Percentiles rank a stretch among this genome's conserved stretches.
These are phyloP conservation scores for Chlamydomonas reinhardtii DNA, from an alignment of 163 green algal species.

Conservation along the genomic window DNA sequence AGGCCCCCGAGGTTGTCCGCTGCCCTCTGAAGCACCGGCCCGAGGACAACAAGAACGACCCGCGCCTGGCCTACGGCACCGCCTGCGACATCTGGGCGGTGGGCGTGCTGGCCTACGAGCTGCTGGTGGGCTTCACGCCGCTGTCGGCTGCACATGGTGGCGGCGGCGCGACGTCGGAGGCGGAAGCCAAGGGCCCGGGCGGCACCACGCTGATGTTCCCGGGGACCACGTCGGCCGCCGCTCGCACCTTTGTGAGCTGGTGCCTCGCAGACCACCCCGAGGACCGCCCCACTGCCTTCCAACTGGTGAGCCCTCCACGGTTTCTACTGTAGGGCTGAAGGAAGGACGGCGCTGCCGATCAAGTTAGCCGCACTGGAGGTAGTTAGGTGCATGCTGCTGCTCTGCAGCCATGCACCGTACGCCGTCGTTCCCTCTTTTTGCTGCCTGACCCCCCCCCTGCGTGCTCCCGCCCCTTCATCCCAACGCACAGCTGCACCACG, in stretches of 20 bases:
- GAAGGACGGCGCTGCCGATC: too few relatives aligned
- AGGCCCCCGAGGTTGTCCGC: constrained; percentile 19
- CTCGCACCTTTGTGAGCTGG: not conserved
- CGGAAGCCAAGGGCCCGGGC: not conserved
- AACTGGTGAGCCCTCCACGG: not conserved
- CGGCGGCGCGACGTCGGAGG: too few relatives aligned
- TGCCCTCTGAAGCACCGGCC: constrained; percentile 37
- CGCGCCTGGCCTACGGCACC: constrained; percentile 26
- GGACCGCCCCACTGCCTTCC: constrained; percentile 10
- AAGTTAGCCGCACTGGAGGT: too few relatives aligned
- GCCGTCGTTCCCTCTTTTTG: too few relatives aligned
- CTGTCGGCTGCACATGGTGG: not conserved
- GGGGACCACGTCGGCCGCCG: not conserved
- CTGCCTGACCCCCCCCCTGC: too few relatives aligned
- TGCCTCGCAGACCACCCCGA: not conserved
- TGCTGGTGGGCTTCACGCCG: constrained; percentile 42
- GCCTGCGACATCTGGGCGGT: constrained; percentile 30
- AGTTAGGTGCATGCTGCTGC: too few relatives aligned
- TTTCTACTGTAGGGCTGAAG: too few relatives aligned
- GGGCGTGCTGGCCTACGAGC: constrained; percentile 36
- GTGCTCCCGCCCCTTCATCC: too few relatives aligned
- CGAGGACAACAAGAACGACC: constrained; percentile 40
- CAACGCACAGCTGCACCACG: too few relatives aligned
- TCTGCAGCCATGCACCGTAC: too few relatives aligned
- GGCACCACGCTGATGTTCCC: constrained; percentile 25